Evolutionary conservation across 2,329 filamentous ascomycete species (phyloP).

Genomic region (Akanthomyces uredinophilus): DNA sequence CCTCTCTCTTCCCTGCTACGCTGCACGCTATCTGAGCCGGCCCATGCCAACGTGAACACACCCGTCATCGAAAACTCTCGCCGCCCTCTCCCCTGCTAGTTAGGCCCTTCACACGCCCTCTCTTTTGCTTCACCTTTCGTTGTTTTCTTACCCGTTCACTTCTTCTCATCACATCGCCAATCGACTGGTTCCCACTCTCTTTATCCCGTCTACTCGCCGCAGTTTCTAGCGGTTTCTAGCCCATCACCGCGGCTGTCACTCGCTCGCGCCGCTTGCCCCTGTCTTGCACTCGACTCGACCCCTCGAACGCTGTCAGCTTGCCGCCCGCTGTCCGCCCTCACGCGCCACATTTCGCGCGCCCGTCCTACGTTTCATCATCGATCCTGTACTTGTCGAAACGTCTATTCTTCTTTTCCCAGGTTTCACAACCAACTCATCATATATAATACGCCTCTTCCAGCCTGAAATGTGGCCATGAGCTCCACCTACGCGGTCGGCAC

Average conservation of each 20-base stretch:
- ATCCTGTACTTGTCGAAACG: not conserved
- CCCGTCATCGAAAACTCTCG: constrained; percentile 8
- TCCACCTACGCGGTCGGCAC: constrained; percentile 27
- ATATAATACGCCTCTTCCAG: not conserved
- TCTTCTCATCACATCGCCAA: not conserved
- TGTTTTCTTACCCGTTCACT: not conserved
- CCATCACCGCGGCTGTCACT: not conserved
- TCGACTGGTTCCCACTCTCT: not conserved
- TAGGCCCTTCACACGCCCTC: not conserved
- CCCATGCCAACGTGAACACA: not conserved
- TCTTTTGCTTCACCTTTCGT: not conserved
- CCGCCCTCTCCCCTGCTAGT: not conserved
- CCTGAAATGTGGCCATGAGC: constrained; percentile 32
- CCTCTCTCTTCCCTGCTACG: not conserved
- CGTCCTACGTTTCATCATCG: not conserved
- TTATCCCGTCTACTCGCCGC: not conserved
- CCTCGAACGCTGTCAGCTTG: constrained; percentile 2
- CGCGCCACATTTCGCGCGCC: not conserved
- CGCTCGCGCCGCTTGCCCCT: not conserved
- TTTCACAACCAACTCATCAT: not conserved
- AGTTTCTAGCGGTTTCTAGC: not conserved
- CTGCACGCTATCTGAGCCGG: not conserved
- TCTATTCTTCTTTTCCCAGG: not conserved
- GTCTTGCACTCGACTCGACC: not conserved
- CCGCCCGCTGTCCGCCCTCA: not conserved